phyloP scores from a whole-genome alignment of 306 rosid species.

The Delonix regia region DNA sequence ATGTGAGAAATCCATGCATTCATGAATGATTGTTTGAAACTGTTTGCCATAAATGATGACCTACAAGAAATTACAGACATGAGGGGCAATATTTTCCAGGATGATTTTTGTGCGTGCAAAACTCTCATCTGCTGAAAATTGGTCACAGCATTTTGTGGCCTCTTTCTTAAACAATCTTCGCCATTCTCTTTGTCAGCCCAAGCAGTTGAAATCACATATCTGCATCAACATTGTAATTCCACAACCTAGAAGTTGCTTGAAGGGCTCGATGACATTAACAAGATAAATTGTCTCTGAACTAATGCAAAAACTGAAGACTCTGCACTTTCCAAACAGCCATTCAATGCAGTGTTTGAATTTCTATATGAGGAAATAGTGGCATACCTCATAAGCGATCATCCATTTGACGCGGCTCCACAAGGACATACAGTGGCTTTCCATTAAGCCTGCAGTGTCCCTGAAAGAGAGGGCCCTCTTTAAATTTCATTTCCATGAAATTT shows the following conservation, averaged over 20 bases:
- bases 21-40: conserved; percentile 46
- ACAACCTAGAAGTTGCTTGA: not conserved
- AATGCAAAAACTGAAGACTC: not conserved
- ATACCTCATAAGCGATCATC: conserved; percentile 63
- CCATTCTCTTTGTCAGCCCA: conserved; percentile 42
- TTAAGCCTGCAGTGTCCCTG: conserved; percentile 84
- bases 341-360: not conserved
- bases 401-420: conserved; percentile 81
- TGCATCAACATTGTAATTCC: conserved; percentile 31
- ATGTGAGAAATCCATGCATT: conserved; percentile 16
- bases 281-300: not conserved
- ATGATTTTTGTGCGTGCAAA: conserved; percentile 25
- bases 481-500: conserved; percentile 33
- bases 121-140: conserved; percentile 36
- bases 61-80: conserved; percentile 45
- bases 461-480: conserved; percentile 31
- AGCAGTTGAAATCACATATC: conserved; percentile 43
- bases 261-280: not conserved
- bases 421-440: conserved; percentile 91
- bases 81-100: conserved; percentile 23
- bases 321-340: not conserved
- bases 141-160: conserved; percentile 31
- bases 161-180: conserved; percentile 41
- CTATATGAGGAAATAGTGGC: not conserved
- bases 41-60: conserved; percentile 43